These are phyloP conservation scores for Cladorrhinum sp. DNA, from an alignment of 2,329 filamentous ascomycete genomes.

Conservation along the genomic window DNA sequence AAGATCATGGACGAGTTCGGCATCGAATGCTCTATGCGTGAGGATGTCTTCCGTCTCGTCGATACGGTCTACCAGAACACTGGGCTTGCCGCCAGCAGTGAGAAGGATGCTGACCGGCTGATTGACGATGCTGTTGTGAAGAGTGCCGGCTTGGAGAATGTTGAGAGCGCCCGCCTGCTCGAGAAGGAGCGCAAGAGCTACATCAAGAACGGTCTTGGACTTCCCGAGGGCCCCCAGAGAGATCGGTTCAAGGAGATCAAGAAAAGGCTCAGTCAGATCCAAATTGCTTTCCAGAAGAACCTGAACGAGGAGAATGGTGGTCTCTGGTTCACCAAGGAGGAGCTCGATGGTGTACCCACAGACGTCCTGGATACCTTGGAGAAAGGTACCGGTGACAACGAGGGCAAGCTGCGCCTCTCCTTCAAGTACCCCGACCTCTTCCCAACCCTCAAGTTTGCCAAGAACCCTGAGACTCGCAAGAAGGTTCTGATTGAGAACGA, in stretches of 20 bases:
- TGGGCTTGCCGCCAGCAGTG: constrained; percentile 44
- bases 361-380: constrained; percentile 66
- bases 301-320: constrained; percentile 81
- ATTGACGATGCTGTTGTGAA: constrained; percentile 28
- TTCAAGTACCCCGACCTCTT: constrained; percentile 85
- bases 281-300: constrained; percentile 74
- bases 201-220: constrained; percentile 70
- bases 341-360: constrained; percentile 71
- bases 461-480: constrained; percentile 64
- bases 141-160: constrained; percentile 40
- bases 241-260: constrained; percentile 86
- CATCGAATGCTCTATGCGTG: constrained; percentile 77
- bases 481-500: constrained; percentile 72
- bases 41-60: constrained; percentile 71
- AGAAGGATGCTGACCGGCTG: constrained; percentile 48
- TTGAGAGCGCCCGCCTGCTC: constrained; percentile 68
- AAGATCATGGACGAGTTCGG: constrained; percentile 72
- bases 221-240: constrained; percentile 66
- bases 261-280: constrained; percentile 71
- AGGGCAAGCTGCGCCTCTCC: constrained; percentile 67
- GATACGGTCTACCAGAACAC: constrained; percentile 54
- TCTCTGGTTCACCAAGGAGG: constrained; percentile 70
- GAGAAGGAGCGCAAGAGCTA: constrained; percentile 77
- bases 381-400: constrained; percentile 69
- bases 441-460: constrained; percentile 73